These are phyloP conservation scores for Pyrenochaeta sp. DNA, from an alignment of 2,329 filamentous ascomycete species.

Conservation along the genomic window DNA sequence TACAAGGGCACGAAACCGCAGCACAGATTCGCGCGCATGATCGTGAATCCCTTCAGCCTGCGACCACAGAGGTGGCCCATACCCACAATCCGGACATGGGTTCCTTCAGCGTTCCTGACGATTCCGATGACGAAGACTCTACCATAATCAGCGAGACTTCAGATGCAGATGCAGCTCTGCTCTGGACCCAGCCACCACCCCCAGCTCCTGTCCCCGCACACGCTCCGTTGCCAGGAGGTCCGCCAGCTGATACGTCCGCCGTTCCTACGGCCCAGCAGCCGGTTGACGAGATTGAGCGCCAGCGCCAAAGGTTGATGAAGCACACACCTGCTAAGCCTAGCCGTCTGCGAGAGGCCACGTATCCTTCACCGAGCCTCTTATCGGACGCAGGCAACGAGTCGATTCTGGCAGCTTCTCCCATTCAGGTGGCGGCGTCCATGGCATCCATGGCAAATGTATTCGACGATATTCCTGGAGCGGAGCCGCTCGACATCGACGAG, in stretches of 20 bases:
- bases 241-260: conserved; percentile 9
- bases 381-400: conserved; percentile 38
- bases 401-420: conserved; percentile 27
- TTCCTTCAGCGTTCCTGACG: conserved; percentile 35
- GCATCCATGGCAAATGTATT: conserved; percentile 19
- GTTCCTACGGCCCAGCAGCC: conserved; percentile 17
- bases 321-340: conserved; percentile 46
- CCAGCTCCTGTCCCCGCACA: conserved; percentile 47
- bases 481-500: conserved; percentile 28
- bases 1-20: conserved; percentile 24
- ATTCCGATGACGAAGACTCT: conserved; percentile 30
- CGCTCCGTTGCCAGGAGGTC: conserved; percentile 36
- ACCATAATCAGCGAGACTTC: conserved; percentile 23
- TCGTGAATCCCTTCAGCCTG: conserved; percentile 21
- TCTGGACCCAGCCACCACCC: conserved; percentile 47
- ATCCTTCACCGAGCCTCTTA: conserved; percentile 42
- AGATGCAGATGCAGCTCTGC: conserved; percentile 23
- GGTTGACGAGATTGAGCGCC: conserved; percentile 35
- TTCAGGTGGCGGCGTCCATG: conserved; percentile 5
- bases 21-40: conserved; percentile 23
- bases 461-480: conserved; percentile 28
- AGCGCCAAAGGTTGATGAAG: conserved; percentile 43
- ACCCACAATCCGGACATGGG: conserved; percentile 20
- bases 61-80: conserved; percentile 16
- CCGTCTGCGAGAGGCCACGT: conserved; percentile 42